Percentiles rank a stretch among this genome's conserved stretches.
Conservation (phyloP, 1,139 yeast genomes). For the Petasospora rhodanensis region DNA sequence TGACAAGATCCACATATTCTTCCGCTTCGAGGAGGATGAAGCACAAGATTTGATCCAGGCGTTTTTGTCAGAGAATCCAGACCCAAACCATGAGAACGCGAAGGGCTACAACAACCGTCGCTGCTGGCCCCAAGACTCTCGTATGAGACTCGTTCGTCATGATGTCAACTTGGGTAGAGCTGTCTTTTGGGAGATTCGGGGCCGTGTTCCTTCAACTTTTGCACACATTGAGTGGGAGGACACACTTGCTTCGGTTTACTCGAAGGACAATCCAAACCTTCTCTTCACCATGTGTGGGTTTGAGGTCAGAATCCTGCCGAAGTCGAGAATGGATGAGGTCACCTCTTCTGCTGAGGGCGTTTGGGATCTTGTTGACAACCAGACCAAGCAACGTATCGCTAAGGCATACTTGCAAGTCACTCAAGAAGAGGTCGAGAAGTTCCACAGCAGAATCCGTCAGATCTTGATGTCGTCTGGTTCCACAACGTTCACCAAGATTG, state of each 20-base stretch:
- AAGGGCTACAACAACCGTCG: slow-evolving; percentile 83
- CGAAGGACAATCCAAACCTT: slow-evolving; percentile 83
- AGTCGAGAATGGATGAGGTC: slow-evolving; percentile 48
- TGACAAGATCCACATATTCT: slow-evolving; percentile 76
- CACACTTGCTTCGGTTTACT: slow-evolving; percentile 81
- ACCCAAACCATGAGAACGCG: slow-evolving; percentile 84
- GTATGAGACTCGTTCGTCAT: slow-evolving; percentile 87
- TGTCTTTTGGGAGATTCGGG: slow-evolving; percentile 82
- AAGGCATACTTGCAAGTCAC: slow-evolving; percentile 84
- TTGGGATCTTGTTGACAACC: slow-evolving; percentile 79
- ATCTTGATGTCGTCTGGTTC: slow-evolving; percentile 95
- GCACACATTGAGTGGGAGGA: slow-evolving; percentile 77
- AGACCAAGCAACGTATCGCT: slow-evolving; percentile 82
- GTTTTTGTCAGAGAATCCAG: slow-evolving; percentile 79
- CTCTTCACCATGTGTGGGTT: slow-evolving; percentile 93
- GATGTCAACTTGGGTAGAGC: slow-evolving; percentile 94
- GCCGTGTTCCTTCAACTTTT: slow-evolving; percentile 73
- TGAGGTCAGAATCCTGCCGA: slow-evolving; percentile 86
- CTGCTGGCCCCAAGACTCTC: slow-evolving; percentile 92
- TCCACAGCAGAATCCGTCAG: slow-evolving; percentile 82
- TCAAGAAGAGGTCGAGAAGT: slow-evolving; percentile 70
- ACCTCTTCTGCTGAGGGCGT: slow-evolving; percentile 68
- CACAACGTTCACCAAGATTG: slow-evolving; percentile 90
- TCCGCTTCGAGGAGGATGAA: slow-evolving; percentile 70
- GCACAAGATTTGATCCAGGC: slow-evolving; percentile 73